Conservation (phyloP, 2,329 filamentous ascomycete species). For the Claviceps pusilla region DNA sequence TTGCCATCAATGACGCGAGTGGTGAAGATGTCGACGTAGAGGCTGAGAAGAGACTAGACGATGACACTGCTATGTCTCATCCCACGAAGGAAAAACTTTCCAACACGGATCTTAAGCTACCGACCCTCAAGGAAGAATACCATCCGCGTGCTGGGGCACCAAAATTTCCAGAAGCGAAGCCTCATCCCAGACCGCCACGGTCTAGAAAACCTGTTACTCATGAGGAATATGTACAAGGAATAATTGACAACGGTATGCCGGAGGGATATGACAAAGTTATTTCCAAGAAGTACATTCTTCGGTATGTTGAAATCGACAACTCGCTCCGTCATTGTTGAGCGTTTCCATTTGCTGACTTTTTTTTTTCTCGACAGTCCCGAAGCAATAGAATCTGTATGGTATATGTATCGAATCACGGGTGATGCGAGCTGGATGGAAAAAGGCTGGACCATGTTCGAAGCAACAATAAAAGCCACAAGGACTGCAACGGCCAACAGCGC, state of each 20-base stretch:
- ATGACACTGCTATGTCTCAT: background rate
- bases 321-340: background rate
- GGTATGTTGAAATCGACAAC: slow-evolving; percentile 27
- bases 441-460: slow-evolving; percentile 74
- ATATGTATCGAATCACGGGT: slow-evolving; percentile 81
- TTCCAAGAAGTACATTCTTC: slow-evolving; percentile 41
- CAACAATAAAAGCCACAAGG: slow-evolving; percentile 50
- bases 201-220: background rate
- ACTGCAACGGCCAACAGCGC: slow-evolving; percentile 56
- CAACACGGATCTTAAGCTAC: background rate
- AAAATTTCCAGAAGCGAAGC: background rate
- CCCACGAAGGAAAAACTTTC: slow-evolving; percentile 31
- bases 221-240: background rate
- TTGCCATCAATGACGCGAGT: background rate
- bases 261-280: slow-evolving; percentile 34
- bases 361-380: slow-evolving; percentile 44
- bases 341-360: slow-evolving; percentile 9
- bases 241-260: slow-evolving; percentile 25
- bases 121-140: background rate
- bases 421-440: slow-evolving; percentile 60
- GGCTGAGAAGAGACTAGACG: background rate
- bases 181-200: background rate
- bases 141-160: background rate
- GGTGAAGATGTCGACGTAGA: background rate
- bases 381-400: slow-evolving; percentile 77